phyloP scores from a whole-genome alignment of 495 filamentous ascomycete species.

The Aspergillus olivimuriae region DNA sequence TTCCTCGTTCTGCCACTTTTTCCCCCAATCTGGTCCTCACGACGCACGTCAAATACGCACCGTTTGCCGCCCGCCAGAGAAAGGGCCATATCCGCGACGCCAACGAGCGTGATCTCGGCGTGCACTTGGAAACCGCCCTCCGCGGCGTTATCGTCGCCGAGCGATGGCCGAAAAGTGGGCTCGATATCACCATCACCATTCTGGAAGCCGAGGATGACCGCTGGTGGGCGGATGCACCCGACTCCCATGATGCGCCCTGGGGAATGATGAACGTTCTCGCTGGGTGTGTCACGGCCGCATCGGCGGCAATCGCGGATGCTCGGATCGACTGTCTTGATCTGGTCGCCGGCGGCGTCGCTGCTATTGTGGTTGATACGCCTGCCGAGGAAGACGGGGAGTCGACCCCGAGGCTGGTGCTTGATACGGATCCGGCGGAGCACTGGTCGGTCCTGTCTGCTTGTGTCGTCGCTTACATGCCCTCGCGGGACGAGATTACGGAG shows the following conservation, averaged over 20 bases:
- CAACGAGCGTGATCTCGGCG: slow-evolving; percentile 80
- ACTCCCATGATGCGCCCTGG: slow-evolving; percentile 50
- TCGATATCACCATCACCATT: slow-evolving; percentile 87
- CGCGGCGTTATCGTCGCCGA: slow-evolving; percentile 84
- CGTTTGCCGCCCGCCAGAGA: slow-evolving; percentile 77
- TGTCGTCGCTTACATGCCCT: slow-evolving; percentile 84
- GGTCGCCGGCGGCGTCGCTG: slow-evolving; percentile 83
- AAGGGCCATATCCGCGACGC: slow-evolving; percentile 83
- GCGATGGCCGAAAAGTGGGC: slow-evolving; percentile 92
- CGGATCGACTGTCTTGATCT: slow-evolving; percentile 94
- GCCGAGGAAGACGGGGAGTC: slow-evolving; percentile 22
- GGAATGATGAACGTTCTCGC: slow-evolving; percentile 86
- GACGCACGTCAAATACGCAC: slow-evolving; percentile 91
- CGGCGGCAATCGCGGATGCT: slow-evolving; percentile 91
- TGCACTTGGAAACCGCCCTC: slow-evolving; percentile 86
- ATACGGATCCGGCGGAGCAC: slow-evolving; percentile 79
- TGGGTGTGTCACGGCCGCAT: slow-evolving; percentile 88
- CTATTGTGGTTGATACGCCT: slow-evolving; percentile 53
- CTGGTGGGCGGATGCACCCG: slow-evolving; percentile 49
- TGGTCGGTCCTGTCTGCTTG: slow-evolving; percentile 64
- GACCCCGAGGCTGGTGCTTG: slow-evolving; percentile 59
- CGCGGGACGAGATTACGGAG: slow-evolving; percentile 85
- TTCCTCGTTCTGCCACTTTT: slow-evolving; percentile 84
- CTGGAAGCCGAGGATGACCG: slow-evolving; percentile 82
- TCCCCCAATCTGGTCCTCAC: slow-evolving; percentile 84